phyloP scores from a whole-genome alignment of 164 flowering plant species.

The Magnolia officinalis region DNA sequence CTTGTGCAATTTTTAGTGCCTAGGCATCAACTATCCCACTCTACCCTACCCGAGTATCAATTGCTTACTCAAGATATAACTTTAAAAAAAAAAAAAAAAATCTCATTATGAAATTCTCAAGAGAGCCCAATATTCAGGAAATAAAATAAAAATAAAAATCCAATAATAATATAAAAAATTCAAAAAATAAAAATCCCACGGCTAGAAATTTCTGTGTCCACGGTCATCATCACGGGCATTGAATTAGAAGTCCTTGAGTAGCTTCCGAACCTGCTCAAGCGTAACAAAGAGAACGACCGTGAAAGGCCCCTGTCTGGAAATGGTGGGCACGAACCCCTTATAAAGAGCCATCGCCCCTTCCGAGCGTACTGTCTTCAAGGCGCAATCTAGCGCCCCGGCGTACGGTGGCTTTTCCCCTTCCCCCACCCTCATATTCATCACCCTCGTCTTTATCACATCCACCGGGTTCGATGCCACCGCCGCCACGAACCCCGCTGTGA shows the following conservation, averaged over 20 bases:
- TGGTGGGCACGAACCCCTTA: conserved; percentile 83
- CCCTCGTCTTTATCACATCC: conserved; percentile 83
- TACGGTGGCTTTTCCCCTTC: conserved; percentile 59
- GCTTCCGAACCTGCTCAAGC: conserved; percentile 74
- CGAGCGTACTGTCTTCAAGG: conserved; percentile 57
- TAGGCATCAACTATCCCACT: too few relatives aligned
- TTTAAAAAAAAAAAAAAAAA: too few relatives aligned
- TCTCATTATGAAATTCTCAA: too few relatives aligned
- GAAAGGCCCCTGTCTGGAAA: conserved; percentile 85
- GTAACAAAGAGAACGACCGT: conserved; percentile 84
- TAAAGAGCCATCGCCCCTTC: conserved; percentile 84
- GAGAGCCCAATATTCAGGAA: too few relatives aligned
- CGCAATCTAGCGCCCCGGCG: conserved; percentile 75
- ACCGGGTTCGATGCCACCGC: conserved; percentile 81
- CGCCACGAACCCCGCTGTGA: conserved; percentile 85
- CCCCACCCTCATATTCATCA: conserved; percentile 90
- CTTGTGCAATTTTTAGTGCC: too few relatives aligned
- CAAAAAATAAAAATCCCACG: neutral
- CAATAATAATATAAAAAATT: too few relatives aligned
- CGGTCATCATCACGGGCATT: too few relatives aligned
- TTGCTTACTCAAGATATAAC: too few relatives aligned
- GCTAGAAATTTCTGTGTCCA: neutral
- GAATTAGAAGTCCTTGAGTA: conserved; percentile 61
- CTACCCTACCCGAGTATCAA: too few relatives aligned
- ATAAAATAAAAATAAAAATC: too few relatives aligned